Evolutionary conservation across 805 yeast species (phyloP), one percentile per base, ranked within the genome.

Genomic region (Lachancea fermentati): DNA sequence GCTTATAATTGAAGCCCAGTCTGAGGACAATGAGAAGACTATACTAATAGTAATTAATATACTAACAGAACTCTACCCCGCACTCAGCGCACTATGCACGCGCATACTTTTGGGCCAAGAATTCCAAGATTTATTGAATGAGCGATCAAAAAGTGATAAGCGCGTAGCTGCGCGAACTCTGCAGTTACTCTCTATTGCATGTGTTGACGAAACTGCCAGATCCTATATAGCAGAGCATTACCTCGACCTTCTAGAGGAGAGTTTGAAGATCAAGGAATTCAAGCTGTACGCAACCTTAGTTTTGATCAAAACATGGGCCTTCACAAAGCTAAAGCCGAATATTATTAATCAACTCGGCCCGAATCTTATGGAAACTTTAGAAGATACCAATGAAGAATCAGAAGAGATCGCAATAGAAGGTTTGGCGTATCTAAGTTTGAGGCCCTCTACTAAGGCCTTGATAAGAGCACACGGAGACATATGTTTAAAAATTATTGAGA

Each of bases 271-370:
- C 18, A 40, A 46, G 6, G 48, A 54, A 2, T 55, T 58, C 18
- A 58, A 58, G 37, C 37, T 66, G 6, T 51, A 68, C 9, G 61
- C 79, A 0, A 65, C 73, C 0, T 51, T 78, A 29, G 72, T 73
- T 3, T 50, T 77, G n/a, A 60, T 76, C 5, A 80, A 80, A 54
- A 57, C 77, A 2, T 79, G 84, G 84, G 70, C 71, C 37, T 67
- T 71, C 41, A 57, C 73, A 0, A 65, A 69, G 31, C 55, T 67
- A 25, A 63, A 54, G 9, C 51, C 55, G 4, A 36, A 59, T 2
- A 44, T 50, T 5, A 36, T 69, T 3, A 53, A 65, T 11, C 57
- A 65, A 2, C 44, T 73, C 16, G 53, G 62, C 15, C 51, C 58
- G 12, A 52, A 65, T 7, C 57, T 67, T 13, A 26, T 52, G 1